A percentile compares a stretch with the other conserved stretches of the same genome.
Conservation (phyloP, 169 alveolate genomes). For the Babesia sp. region DNA sequence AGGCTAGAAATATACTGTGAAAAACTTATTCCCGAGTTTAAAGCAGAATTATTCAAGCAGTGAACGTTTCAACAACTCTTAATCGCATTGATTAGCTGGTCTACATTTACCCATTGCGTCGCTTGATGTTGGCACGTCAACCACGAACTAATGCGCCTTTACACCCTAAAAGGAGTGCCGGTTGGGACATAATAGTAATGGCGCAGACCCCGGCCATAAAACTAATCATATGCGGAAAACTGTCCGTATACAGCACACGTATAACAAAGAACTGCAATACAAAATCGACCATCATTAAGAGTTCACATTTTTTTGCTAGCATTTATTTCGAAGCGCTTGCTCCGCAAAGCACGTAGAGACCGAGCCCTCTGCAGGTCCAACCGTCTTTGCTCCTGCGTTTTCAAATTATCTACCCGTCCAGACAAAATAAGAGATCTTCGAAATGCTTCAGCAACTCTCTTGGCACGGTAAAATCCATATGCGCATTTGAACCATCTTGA, state of each 20-base stretch:
- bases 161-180: no score
- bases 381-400: constrained; percentile 71
- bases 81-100: no score
- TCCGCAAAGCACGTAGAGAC: constrained; percentile 60
- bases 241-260: no score
- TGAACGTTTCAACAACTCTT: no score
- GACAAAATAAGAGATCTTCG: constrained; percentile 43
- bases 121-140: no score
- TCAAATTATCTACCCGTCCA: constrained; percentile 73
- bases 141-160: no score
- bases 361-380: constrained; percentile 66
- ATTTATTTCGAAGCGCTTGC: constrained; percentile 45
- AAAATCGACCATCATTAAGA: background rate
- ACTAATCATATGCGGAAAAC: no score
- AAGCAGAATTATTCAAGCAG: constrained; percentile 72
- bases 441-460: constrained; percentile 81
- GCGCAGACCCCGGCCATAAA: no score
- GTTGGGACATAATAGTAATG: no score
- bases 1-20: constrained; percentile 76
- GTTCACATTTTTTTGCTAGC: constrained; percentile 6
- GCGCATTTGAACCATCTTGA: constrained; percentile 84
- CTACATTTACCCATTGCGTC: no score
- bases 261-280: background rate
- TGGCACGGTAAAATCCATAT: constrained; percentile 80
- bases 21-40: constrained; percentile 78